Percentiles rank a stretch among this genome's conserved stretches.
Conservation (phyloP, 441 rosid genomes). For the Erysimum cheiri region DNA sequence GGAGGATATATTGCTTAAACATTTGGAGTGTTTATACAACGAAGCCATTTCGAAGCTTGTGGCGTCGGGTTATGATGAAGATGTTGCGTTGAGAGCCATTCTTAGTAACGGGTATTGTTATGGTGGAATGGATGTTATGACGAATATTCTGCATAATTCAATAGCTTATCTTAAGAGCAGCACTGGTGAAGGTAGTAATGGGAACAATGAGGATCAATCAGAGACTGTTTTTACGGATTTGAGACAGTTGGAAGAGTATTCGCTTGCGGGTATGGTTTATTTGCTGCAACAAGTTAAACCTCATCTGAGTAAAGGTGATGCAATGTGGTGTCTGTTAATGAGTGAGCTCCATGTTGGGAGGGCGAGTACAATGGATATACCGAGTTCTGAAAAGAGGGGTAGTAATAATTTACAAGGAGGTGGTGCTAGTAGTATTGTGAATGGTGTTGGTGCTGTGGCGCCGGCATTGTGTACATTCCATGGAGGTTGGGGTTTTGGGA, state of each 20-base stretch:
- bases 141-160: slow-evolving; percentile 77
- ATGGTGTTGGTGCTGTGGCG: slow-evolving; percentile 56
- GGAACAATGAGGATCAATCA: slow-evolving; percentile 51
- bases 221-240: slow-evolving; percentile 70
- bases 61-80: slow-evolving; percentile 72
- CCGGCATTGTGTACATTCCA: slow-evolving; percentile 80
- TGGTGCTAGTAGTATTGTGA: slow-evolving; percentile 33
- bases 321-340: slow-evolving; percentile 96
- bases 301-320: slow-evolving; percentile 87
- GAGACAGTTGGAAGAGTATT: slow-evolving; percentile 80
- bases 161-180: slow-evolving; percentile 72
- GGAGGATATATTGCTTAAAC: slow-evolving; percentile 72
- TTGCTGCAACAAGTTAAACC: slow-evolving; percentile 87
- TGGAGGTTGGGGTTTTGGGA: slow-evolving; percentile 88
- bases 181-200: slow-evolving; percentile 46
- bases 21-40: slow-evolving; percentile 65
- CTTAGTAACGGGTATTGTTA: slow-evolving; percentile 79
- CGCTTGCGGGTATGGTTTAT: slow-evolving; percentile 83
- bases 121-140: slow-evolving; percentile 88
- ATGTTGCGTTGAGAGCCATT: slow-evolving; percentile 69
- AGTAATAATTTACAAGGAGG: slow-evolving; percentile 47
- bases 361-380: slow-evolving; percentile 77
- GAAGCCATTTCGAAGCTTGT: slow-evolving; percentile 79
- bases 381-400: slow-evolving; percentile 48
- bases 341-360: slow-evolving; percentile 89